phyloP scores from a whole-genome alignment of 2,329 filamentous ascomycete genomes.

The Penicillium sp. region DNA sequence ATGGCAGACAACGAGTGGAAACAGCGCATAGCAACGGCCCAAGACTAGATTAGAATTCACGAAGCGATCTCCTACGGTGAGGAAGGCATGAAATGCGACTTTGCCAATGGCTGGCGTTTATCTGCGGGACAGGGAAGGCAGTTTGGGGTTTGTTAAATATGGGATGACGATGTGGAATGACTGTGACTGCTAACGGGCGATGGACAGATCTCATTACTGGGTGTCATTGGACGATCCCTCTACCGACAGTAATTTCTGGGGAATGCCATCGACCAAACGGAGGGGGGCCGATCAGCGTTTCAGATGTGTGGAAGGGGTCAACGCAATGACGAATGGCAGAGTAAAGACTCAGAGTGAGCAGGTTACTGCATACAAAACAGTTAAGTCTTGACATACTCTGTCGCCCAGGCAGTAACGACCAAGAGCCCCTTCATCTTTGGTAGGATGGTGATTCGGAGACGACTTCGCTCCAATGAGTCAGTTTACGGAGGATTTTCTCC shows the following conservation, averaged over 20 bases:
- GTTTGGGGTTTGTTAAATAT: slow-evolving; percentile 21
- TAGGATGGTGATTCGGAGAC: neutral
- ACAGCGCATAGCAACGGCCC: slow-evolving; percentile 20
- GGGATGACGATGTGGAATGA: slow-evolving; percentile 30
- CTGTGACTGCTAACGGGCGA: slow-evolving; percentile 9
- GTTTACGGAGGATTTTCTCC: slow-evolving; percentile 17
- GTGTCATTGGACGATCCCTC: slow-evolving; percentile 27
- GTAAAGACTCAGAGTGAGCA: neutral
- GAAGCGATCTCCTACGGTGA: slow-evolving; percentile 11
- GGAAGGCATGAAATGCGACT: slow-evolving; percentile 3
- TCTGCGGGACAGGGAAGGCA: too few relatives aligned
- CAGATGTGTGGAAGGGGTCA: slow-evolving; percentile 19
- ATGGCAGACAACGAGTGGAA: neutral
- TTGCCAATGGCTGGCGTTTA: slow-evolving; percentile 12
- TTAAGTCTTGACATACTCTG: neutral
- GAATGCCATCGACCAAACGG: slow-evolving; percentile 29
- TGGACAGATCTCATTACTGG: slow-evolving; percentile 16
- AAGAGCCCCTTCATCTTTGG: neutral
- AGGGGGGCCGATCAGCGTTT: slow-evolving; percentile 26
- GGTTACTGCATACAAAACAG: neutral
- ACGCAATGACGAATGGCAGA: slow-evolving; percentile 1
- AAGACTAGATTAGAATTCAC: slow-evolving; percentile 1
- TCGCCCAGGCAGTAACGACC: neutral
- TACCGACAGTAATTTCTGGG: slow-evolving; percentile 19
- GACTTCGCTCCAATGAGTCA: neutral